Base-by-base conservation (phyloP, 2,329 filamentous ascomycete genomes). In the Colletotrichum paranaense region DNA sequence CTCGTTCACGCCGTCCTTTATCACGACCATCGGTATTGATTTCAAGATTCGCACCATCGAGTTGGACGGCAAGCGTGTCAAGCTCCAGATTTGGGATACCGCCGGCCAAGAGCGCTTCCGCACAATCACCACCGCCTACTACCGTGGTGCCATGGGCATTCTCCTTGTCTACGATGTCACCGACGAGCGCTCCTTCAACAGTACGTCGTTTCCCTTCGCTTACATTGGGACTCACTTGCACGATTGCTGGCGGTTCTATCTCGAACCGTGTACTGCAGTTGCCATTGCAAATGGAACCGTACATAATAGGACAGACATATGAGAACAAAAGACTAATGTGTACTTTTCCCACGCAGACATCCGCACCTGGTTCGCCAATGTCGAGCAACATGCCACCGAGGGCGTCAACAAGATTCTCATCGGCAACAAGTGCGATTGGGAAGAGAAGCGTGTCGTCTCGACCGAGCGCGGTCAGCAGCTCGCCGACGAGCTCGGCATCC, bases 31-130 rank as follows among this genome's bases (percentile, higher is more conserved):
- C 85, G 97, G 97, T 78, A 98, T 99, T 88, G 97, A 99, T 87
- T 99, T 99, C 89, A 99, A 99, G 90, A 99, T 99, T 83, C 92
- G 97, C 78, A 99, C 97, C 77, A 99, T 99, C 86, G 97, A 99
- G 87, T 89, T 99, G 78, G 97, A 99, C 86, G 96, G 96, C 83
- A 99, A 99, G 91, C 91, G 96, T 76, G 97, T 99, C 80, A 99
- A 99, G 90, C 88, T 99, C 82, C 97, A 99, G 88, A 99, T 99
- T 86, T 99, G 97, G 97, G 97, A 99, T 82, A 99, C 97, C 30
- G 97, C 97, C 67, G 97, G 97, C 68, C 97, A 99, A 85, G 97
- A 99, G 87, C 93, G 97, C 75, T 99, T 99, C 90, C 92, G 97
- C 78, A 99, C 97, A 76, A 99, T 99, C 86, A 99, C 97, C 66